Evolutionary conservation across 208 protist species (phyloP), one percentile per base, ranked within the genome.

Genomic region (Novymonas esmeraldas): DNA sequence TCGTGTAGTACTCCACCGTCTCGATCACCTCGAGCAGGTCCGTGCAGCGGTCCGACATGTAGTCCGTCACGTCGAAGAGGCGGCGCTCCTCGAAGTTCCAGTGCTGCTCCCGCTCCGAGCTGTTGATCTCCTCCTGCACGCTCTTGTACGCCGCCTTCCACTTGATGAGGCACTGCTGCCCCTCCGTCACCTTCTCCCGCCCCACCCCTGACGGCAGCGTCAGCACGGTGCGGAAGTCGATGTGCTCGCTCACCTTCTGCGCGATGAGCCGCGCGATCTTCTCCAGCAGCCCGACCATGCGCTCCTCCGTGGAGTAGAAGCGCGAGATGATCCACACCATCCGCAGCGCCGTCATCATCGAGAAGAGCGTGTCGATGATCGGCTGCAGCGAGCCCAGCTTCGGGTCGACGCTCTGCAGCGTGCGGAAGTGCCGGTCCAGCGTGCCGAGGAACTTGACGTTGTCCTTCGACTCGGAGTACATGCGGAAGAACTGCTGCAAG

Each of bases 311-410:
- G 78, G 98, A 99, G 89, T 99, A 99, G 84, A 99, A 98, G 54
- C 98, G 84, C 20, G 98, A 99, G 75, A 99, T 99, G 73, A 99
- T 98, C 98, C 98, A 99, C 45, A 99, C 98, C 98, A 99, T 99
- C 33, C 98, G 92, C 33, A 99, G 89, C 7, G 97, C 97, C 50
- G 95, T 98, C 95, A 99, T 99, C 96, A 99, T 98, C 16, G 96
- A 98, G 20, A 97, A 95, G 9, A 99, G 73, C 2, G 97, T 98
- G 73, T 99, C 98, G 64, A 96, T 95, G 65, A 99, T 98, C 49
- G 96, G 92, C 76, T 89, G 78, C 49, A 99, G 79, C 34, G 88
- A 96, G 44, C 81, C 79, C 46, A 78, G 72, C 51, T 79, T 78
- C 39, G 90, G 81, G 51, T 89, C 87, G 20, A 97, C 82, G 60